Conservation (phyloP, 345 rosid species). For the Citrus hindsii region DNA sequence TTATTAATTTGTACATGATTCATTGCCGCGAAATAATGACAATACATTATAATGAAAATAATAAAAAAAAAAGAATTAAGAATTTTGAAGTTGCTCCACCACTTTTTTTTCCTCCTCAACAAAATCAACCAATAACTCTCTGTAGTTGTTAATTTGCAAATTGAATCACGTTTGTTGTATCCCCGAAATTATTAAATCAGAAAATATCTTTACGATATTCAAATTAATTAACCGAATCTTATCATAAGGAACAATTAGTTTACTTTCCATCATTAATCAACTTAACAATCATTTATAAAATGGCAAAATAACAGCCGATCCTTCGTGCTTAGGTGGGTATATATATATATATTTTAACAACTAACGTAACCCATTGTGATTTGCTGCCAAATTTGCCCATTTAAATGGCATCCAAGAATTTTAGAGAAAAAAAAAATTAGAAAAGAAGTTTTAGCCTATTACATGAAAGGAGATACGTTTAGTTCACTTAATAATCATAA, state of each 20-base stretch:
- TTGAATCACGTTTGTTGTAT: background rate
- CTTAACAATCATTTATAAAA: background rate
- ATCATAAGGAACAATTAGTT: background rate
- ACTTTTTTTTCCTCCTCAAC: background rate
- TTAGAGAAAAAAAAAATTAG: background rate
- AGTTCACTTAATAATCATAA: constrained; percentile 21
- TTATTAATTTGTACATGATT: background rate
- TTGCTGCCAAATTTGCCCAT: constrained; percentile 11
- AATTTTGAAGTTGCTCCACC: background rate
- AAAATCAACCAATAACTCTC: background rate
- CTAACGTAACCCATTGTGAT: background rate
- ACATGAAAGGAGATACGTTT: constrained; percentile 18
- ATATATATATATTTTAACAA: background rate
- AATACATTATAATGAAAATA: background rate
- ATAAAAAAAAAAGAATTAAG: background rate
- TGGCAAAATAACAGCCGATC: background rate
- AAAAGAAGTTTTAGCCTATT: constrained; percentile 27
- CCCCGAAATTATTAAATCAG: background rate
- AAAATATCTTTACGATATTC: background rate
- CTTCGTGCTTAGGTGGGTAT: background rate
- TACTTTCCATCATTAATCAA: background rate
- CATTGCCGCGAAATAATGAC: background rate
- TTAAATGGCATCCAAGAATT: constrained; percentile 2
- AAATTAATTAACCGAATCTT: background rate
- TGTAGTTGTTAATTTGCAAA: background rate